Conservation (phyloP, 1,139 yeast genomes). For the Pichia sp. region DNA sequence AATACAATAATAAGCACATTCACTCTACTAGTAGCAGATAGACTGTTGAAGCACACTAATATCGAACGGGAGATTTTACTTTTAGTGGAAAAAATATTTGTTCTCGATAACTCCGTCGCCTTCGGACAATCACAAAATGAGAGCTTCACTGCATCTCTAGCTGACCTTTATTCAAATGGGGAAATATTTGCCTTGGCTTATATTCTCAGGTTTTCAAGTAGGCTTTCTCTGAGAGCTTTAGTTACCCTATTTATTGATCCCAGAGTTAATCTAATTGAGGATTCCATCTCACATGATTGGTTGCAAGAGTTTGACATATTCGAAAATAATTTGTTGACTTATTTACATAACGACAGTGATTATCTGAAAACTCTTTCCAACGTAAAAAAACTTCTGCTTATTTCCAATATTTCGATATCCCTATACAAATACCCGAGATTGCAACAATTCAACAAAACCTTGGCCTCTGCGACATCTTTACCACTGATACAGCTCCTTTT, state of each 20-base stretch:
- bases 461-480: not conserved
- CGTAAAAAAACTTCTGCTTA: not conserved
- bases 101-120: not conserved
- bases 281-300: not conserved
- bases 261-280: not conserved
- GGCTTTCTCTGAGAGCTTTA: not conserved
- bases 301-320: not conserved
- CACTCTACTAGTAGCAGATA: not conserved
- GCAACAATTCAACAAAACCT: not conserved
- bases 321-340: not conserved
- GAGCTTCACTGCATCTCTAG: not conserved
- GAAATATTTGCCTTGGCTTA: not conserved
- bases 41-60: not conserved
- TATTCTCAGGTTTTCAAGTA: not conserved
- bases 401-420: not conserved
- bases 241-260: not conserved
- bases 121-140: not conserved
- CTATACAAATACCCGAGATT: not conserved
- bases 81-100: not conserved
- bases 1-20: not conserved
- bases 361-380: not conserved
- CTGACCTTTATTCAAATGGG: not conserved
- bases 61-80: not conserved
- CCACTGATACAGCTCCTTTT: not conserved
- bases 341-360: not conserved